phyloP scores from a whole-genome alignment of 768 basidiomycete genomes.

The Russula emetica region DNA sequence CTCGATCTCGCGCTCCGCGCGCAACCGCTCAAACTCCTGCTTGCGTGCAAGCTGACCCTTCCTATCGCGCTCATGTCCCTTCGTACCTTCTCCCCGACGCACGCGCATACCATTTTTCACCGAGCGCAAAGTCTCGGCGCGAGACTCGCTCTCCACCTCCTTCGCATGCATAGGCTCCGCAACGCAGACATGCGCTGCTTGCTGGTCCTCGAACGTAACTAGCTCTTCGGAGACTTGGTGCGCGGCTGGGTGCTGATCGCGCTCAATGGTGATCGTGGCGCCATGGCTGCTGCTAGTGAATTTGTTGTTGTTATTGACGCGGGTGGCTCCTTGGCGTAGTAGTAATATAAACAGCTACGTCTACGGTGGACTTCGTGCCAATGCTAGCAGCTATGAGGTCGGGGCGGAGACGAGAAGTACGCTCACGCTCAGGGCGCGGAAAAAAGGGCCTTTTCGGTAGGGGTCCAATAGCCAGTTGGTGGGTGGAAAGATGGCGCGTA shows the following conservation, averaged over 20 bases:
- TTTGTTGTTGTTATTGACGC: neutral
- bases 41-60: constrained; percentile 14
- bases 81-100: neutral
- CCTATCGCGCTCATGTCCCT: constrained; percentile 32
- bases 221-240: constrained; percentile 21
- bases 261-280: neutral
- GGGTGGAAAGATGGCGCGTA: constrained; percentile 31
- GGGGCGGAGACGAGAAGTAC: constrained; percentile 64
- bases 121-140: neutral
- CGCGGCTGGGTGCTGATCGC: constrained; percentile 17
- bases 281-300: neutral
- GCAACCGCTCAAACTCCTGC: constrained; percentile 8
- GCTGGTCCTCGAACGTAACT: constrained; percentile 17
- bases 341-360: constrained; percentile 64
- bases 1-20: neutral
- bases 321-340: constrained; percentile 33
- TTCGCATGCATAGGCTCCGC: constrained; percentile 6
- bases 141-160: neutral
- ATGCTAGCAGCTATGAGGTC: constrained; percentile 70
- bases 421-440: constrained; percentile 61
- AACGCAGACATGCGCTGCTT: neutral
- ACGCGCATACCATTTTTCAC: constrained; percentile 5
- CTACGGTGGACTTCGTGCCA: constrained; percentile 58
- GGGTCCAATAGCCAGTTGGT: constrained; percentile 52
- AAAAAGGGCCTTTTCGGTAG: constrained; percentile 62